These are phyloP conservation scores for Hyaloscypha hepaticicola DNA, from an alignment of 495 filamentous ascomycete genomes.

Conservation along the genomic window DNA sequence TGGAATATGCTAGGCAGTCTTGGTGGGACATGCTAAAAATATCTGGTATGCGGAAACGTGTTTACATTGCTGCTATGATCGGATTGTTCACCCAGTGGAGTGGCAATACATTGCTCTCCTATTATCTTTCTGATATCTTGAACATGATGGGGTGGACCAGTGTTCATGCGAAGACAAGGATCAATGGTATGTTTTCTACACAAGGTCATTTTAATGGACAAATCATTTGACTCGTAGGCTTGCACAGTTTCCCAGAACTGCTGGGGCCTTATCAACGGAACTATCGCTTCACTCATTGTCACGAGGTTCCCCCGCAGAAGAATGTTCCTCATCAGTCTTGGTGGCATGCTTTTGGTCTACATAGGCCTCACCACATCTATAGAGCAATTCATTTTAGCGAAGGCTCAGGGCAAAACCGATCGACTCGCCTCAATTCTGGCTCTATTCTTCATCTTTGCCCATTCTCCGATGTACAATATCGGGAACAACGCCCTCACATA, in stretches of 20 bases:
- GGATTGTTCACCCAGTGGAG: constrained; percentile 54
- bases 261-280: constrained; percentile 54
- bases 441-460: constrained; percentile 59
- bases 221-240: constrained; percentile 27
- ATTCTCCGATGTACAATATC: constrained; percentile 63
- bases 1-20: constrained; percentile 40
- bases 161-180: constrained; percentile 9
- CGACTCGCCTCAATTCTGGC: constrained; percentile 20
- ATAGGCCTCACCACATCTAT: constrained; percentile 53
- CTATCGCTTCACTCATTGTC: constrained; percentile 52
- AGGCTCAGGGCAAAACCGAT: constrained; percentile 35
- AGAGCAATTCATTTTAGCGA: constrained; percentile 13
- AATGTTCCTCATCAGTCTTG: constrained; percentile 51
- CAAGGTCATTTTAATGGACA: constrained; percentile 60
- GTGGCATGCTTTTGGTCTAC: constrained; percentile 51
- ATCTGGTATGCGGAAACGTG: constrained; percentile 48
- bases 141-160: constrained; percentile 19
- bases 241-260: constrained; percentile 44
- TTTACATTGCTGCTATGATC: constrained; percentile 48
- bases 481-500: constrained; percentile 66
- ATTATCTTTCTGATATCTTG: constrained; percentile 21
- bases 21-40: constrained; percentile 49
- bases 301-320: constrained; percentile 54
- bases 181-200: constrained; percentile 8
- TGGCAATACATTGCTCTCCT: constrained; percentile 51